Evolutionary conservation across 495 filamentous ascomycete genomes (phyloP).

Genomic region (Lasiosphaeris hirsuta): DNA sequence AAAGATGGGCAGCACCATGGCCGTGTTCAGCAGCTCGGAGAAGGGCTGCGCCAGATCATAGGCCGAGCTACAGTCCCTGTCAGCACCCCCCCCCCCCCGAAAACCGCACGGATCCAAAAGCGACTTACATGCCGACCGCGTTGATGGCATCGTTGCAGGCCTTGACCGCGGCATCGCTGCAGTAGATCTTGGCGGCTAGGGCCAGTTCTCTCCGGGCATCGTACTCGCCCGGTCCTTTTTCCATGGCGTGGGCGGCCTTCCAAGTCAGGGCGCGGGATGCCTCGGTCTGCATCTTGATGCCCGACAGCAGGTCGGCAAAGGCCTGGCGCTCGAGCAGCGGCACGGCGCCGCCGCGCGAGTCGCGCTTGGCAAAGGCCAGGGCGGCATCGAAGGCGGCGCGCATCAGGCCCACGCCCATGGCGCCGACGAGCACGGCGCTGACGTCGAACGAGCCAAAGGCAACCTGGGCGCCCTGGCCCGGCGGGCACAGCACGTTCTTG

Average conservation of each 20-base stretch:
- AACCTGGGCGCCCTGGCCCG: constrained; percentile 40
- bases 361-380: constrained; percentile 43
- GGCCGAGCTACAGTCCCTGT: constrained; percentile 34
- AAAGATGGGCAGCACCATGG: constrained; percentile 50
- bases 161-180: constrained; percentile 47
- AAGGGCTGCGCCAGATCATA: constrained; percentile 44
- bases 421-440: constrained; percentile 49
- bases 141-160: constrained; percentile 47
- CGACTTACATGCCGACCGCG: constrained; percentile 45
- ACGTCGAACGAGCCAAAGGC: constrained; percentile 39
- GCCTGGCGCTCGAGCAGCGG: constrained; percentile 47
- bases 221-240: constrained; percentile 39
- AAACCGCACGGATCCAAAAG: background rate
- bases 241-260: constrained; percentile 46
- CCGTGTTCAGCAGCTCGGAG: constrained; percentile 46
- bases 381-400: constrained; percentile 52
- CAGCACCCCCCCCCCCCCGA: background rate
- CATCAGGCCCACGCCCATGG: constrained; percentile 54
- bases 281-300: constrained; percentile 53
- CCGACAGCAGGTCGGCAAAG: constrained; percentile 49
- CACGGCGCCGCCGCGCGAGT: constrained; percentile 39
- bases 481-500: constrained; percentile 42
- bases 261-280: constrained; percentile 49
- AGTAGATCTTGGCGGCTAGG: constrained; percentile 51
- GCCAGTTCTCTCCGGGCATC: constrained; percentile 42